Evolutionary conservation across 805 yeast genomes (phyloP), one percentile per base, ranked within the genome.

Genomic region (Ogataea sp.): DNA sequence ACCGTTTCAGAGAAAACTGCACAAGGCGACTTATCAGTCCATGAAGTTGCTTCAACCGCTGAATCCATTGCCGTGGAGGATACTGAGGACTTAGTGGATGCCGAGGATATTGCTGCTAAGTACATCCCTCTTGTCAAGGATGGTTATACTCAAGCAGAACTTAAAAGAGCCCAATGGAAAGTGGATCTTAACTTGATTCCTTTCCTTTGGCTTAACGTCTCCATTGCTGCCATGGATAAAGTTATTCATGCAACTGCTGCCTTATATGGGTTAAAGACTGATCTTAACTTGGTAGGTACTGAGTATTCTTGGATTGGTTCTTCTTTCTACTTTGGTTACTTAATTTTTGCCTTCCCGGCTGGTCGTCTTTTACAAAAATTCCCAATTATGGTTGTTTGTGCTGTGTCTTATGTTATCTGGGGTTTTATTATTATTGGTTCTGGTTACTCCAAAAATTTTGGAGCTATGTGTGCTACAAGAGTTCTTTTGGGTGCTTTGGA

Each of bases 201-300:
- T 0, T 49, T 75, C 38, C 61, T 75, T 58, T 68, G 71, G 47
- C 42, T 67, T 20, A 50, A 71, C 33, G 73, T 73, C 53, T 65
- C 75, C 15, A 57, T 70, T 18, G 80, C 74, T 49, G 75, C 66
- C 45, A 72, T 77, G 78, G 84, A 78, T 55, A 78, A 78, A 51
- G 62, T 64, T 21, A 61, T 70, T 4, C 59, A 56, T 39, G 56
- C 68, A 4, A 66, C 61, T 39, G 68, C 68, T n/a, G 48, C 67
- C 1, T 47, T 66, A 28, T 51, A 65, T 43, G 71, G 70, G 10
- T 47, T 67, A 25, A 53, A 64, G 40, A 50, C 52, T 9, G 70
- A 61, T 39, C 52, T 65, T 43, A 41, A 62, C 20, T 60, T 66
- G 62, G 48, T 41, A 2, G 64, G 64, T 16, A 49, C 57, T 21